Evolutionary conservation across 495 filamentous ascomycete species (phyloP), one percentile per base, ranked within the genome.

Genomic region (Mycothermus thermophilus): DNA sequence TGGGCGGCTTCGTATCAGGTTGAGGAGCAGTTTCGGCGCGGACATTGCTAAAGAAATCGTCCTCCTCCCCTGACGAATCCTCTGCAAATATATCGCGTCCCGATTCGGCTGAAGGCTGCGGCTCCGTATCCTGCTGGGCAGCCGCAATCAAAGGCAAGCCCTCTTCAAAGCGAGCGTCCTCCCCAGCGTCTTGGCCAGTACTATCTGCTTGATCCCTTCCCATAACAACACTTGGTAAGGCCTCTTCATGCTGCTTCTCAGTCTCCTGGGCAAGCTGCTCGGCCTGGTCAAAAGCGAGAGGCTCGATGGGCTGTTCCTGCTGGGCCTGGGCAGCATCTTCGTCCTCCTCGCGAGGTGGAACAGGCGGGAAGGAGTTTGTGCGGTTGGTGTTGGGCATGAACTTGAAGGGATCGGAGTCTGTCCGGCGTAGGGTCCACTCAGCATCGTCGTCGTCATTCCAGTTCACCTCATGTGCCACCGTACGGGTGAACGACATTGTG

Each of bases 341-440:
- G n/a, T 54, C 48, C 12, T 54, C 39, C 25, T 50, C 34, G n/a
- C n/a, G n/a, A n/a, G n/a, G n/a, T n/a, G 66, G 63, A 1, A 77
- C 64, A 10, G 50, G 54, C 8, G 76, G 76, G 40, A 79, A 80
- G 0, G 75, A 78, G 47, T 79, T 76, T 27, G 74, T 68, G 32
- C 73, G 62, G 20, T 69, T 64, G 34, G 46, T 62, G 9, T 62
- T 51, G 8, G 63, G 52, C 57, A 77, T 65, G 28, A 66, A 63
- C 37, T 66, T 66, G 51, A 74, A 75, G 10, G 67, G 65, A 38
- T 75, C 64, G 4, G 66, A 62, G 25, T 63, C 62, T 15, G 59
- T 58, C 28, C 61, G 54, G 8, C 67, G 54, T 0, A 66, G 35
- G 38, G 55, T 64, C 55, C 68, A 71, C 42, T 72, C 68, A 19